Evolutionary conservation across 768 basidiomycete species (phyloP).

Genomic region (Boletus insuetus): DNA sequence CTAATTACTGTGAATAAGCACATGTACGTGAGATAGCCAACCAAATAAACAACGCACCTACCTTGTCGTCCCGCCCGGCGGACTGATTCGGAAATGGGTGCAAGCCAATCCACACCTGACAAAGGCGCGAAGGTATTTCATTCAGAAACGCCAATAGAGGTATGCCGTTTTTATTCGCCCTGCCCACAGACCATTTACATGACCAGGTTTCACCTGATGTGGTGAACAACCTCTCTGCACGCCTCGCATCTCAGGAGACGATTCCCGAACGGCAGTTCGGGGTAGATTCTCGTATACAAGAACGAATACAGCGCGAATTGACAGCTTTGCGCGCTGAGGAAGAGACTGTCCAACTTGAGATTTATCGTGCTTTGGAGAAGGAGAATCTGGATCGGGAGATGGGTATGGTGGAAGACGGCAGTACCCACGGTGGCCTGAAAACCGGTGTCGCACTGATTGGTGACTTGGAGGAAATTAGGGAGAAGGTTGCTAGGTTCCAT

Average conservation of each 20-base stretch:
- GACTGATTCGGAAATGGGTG: slow-evolving; percentile 50
- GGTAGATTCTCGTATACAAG: slow-evolving; percentile 70
- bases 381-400: slow-evolving; percentile 83
- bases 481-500: slow-evolving; percentile 71
- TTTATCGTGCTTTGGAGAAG: slow-evolving; percentile 77
- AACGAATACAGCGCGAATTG: slow-evolving; percentile 69
- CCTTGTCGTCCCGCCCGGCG: neutral
- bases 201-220: slow-evolving; percentile 79
- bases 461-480: slow-evolving; percentile 72
- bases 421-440: slow-evolving; percentile 44
- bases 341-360: slow-evolving; percentile 64
- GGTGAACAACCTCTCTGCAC: slow-evolving; percentile 74
- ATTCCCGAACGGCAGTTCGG: slow-evolving; percentile 68
- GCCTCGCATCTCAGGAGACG: slow-evolving; percentile 54
- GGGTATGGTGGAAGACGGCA: slow-evolving; percentile 44
- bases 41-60: too few species aligned
- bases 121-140: slow-evolving; percentile 56
- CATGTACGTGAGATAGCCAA: too few species aligned
- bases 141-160: slow-evolving; percentile 53
- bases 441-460: slow-evolving; percentile 63
- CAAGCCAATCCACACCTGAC: slow-evolving; percentile 60
- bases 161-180: slow-evolving; percentile 22
- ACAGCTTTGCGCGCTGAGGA: slow-evolving; percentile 66
- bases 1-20: too few species aligned
- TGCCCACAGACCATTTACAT: slow-evolving; percentile 3